Percentiles rank a stretch among this genome's conserved stretches.
Conservation (phyloP, 352 stramenopile genomes). For the Globisporangium cystogenes region DNA sequence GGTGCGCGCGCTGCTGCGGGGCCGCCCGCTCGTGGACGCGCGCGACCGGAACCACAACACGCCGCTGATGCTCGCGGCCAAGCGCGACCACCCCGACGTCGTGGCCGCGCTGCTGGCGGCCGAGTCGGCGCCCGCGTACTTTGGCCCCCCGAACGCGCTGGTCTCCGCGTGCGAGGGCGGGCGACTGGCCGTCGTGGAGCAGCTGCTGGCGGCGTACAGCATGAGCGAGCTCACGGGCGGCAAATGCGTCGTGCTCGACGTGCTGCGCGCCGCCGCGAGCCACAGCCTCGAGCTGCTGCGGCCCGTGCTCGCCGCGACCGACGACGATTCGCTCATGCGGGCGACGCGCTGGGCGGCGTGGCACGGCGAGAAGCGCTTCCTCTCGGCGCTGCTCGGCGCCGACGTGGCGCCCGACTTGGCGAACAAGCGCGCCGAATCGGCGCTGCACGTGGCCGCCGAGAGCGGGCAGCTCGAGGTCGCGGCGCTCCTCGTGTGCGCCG, state of each 20-base stretch:
- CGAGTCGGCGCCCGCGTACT: no score
- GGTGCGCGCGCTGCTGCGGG: neutral
- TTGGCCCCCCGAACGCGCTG: neutral
- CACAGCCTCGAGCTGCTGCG: no score
- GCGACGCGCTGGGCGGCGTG: no score
- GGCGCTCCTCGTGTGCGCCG: neutral
- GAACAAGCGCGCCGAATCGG: neutral
- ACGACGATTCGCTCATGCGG: no score
- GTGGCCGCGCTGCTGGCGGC: neutral
- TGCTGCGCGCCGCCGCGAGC: no score
- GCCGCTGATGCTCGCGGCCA: neutral
- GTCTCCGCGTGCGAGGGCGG: neutral
- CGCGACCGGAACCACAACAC: neutral
- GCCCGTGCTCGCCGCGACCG: no score
- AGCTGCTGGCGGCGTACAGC: neutral
- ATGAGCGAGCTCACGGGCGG: no score
- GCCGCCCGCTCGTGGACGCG: neutral
- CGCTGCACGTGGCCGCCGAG: neutral
- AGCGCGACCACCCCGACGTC: neutral
- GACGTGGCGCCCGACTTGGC: no score
- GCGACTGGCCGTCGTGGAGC: neutral
- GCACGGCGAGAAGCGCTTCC: no score
- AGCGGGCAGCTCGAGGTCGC: neutral
- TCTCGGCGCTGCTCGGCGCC: no score
- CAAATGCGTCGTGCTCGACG: no score